A percentile compares a stretch with the other conserved stretches of the same genome.
phyloP scores from a whole-genome alignment of 2,329 filamentous ascomycete genomes.

The Hymenotorrendiella dingleyae region DNA sequence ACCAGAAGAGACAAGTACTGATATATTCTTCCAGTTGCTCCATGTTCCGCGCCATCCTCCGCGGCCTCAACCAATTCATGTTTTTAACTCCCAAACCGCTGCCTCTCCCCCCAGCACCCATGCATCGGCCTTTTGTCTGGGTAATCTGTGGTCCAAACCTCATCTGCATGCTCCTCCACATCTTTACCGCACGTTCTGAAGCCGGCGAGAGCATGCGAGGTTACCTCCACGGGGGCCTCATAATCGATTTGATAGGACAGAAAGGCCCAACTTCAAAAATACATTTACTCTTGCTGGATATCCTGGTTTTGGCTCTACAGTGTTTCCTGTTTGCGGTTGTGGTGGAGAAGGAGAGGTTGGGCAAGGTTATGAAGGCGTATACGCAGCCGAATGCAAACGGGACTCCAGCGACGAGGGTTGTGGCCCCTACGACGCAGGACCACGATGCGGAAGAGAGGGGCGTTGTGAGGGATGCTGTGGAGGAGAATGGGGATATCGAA shows the following conservation, averaged over 20 bases:
- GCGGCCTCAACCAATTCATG: constrained; percentile 53
- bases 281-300: constrained; percentile 50
- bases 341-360: constrained; percentile 52
- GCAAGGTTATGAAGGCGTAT: constrained; percentile 25
- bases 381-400: constrained; percentile 7
- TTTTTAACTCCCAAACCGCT: constrained; percentile 56
- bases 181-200: constrained; percentile 47
- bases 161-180: constrained; percentile 55
- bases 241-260: constrained; percentile 65
- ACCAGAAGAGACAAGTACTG: not conserved
- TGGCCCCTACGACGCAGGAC: constrained; percentile 21
- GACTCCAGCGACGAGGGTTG: constrained; percentile 11
- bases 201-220: constrained; percentile 57
- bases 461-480: constrained; percentile 20
- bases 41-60: constrained; percentile 55
- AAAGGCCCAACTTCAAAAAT: constrained; percentile 52
- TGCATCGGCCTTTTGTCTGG: constrained; percentile 48
- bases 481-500: constrained; percentile 25
- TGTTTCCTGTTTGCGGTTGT: constrained; percentile 60
- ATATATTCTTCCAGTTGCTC: constrained; percentile 46
- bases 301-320: constrained; percentile 51
- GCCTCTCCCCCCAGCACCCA: constrained; percentile 46
- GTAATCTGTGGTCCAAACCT: constrained; percentile 53
- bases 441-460: constrained; percentile 31
- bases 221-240: constrained; percentile 61